These are phyloP conservation scores for Agapanthus africanus DNA, from an alignment of 106 monocot genomes.

Conservation along the genomic window DNA sequence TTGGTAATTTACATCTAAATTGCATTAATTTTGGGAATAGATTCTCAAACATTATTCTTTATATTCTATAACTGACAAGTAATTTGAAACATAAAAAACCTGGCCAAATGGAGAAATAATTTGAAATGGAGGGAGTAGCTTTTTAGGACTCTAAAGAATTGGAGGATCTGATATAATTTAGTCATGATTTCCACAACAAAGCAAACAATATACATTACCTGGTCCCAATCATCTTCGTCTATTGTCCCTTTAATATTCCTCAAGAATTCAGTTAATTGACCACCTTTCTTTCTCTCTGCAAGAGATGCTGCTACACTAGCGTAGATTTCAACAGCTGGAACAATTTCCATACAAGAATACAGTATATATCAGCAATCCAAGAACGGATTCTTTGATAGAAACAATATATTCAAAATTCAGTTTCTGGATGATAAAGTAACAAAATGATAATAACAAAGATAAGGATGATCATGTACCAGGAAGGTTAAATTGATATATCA, in stretches of 20 bases:
- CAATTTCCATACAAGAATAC: conserved; percentile 1
- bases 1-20: no score
- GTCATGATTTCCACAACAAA: background rate
- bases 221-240: conserved; percentile 86
- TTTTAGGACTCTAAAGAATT: background rate
- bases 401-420: background rate
- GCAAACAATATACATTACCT: conserved; percentile 37
- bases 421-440: background rate
- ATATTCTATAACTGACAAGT: no score
- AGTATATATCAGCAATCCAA: conserved; percentile 1
- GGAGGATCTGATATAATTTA: background rate
- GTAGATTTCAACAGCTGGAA: conserved; percentile 90
- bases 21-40: no score
- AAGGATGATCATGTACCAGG: conserved; percentile 41
- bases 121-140: no score
- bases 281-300: conserved; percentile 77
- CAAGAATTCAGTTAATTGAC: conserved; percentile 76
- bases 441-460: background rate
- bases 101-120: no score
- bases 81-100: no score
- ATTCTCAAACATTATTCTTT: no score
- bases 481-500: conserved; percentile 81
- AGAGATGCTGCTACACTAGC: conserved; percentile 86
- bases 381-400: background rate
- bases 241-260: conserved; percentile 78